Evolutionary conservation across 148 eudicot species (phyloP).

Genomic region (Cornus controversa): DNA sequence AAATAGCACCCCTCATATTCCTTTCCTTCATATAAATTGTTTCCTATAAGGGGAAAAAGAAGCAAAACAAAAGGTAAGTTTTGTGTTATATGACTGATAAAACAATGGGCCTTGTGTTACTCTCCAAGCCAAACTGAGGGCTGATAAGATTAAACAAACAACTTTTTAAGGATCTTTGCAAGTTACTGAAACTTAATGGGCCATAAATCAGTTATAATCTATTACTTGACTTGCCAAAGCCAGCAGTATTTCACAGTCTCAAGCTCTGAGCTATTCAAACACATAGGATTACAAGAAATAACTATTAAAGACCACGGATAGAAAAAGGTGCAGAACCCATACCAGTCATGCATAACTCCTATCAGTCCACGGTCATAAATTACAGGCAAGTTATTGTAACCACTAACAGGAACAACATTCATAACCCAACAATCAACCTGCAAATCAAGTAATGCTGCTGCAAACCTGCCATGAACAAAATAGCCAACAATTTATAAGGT

Average conservation of each 20-base stretch:
- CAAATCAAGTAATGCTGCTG: conserved; percentile 57
- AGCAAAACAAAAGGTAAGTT: not conserved
- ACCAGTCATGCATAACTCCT: conserved; percentile 93
- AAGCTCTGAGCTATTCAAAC: not conserved
- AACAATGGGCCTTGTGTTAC: not conserved
- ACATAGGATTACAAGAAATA: not conserved
- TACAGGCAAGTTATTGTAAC: conserved; percentile 65
- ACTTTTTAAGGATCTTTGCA: not conserved
- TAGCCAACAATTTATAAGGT: not conserved
- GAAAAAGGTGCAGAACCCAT: conserved; percentile 10
- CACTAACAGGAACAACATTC: conserved; percentile 79
- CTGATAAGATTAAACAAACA: not conserved
- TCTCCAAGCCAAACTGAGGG: not conserved
- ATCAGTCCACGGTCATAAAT: conserved; percentile 80
- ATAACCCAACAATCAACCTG: conserved; percentile 69
- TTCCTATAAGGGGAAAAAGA: not conserved
- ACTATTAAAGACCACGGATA: not conserved
- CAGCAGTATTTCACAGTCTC: not conserved
- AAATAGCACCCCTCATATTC: too few species aligned
- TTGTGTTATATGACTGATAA: not conserved
- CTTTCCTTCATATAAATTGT: not conserved
- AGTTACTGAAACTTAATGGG: not conserved
- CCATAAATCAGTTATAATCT: not conserved
- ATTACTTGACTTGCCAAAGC: not conserved
- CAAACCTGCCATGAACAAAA: conserved; percentile 47